Evolutionary conservation across 192 early-diverging fungal genomes (phyloP), one percentile per base, ranked within the genome.

Genomic region (Mortierella hygrophila): DNA sequence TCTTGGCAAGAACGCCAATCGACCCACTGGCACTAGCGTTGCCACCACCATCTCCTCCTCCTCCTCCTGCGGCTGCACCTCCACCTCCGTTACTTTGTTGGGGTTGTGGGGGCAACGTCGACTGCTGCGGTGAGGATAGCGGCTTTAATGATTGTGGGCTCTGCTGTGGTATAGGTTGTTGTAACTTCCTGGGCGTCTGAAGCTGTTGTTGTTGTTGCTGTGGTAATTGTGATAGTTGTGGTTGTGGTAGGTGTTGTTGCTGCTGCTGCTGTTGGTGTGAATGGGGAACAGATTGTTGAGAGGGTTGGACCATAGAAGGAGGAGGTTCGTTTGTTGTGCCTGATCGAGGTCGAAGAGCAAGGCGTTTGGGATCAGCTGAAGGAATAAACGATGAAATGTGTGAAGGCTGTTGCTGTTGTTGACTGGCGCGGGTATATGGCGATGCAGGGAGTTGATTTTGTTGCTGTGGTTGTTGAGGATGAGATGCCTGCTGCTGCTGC

Each of bases 381-480:
- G 68, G 74, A 60, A 68, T 72, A 9, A 69, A 47, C 18, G 68
- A 40, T 1, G 49, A 69, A 23, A 82, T 42, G 26, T 41, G 29
- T 38, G 68, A 38, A 55, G 80, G 60, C 35, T 70, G 49, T 82
- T 75, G 38, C 29, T 65, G 49, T 52, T 52, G 49, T 21, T 52
- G 60, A 29, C 60, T 71, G 40, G 72, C 42, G 70, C 80, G 74
- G 80, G 80, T 82, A 82, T 82, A 82, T 16, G 69, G 38, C 26
- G 71, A 72, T 21, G 38, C n/a, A 18, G 69, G 74, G 41, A 68
- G 4, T 4, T 57, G 74, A 16, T 35, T 60, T 23, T 38, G 79
- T n/a, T 68, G 52, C 8, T 42, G 38, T 1, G 46, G 63, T 16
- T 38, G 41, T 11, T 42, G 60, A 49, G 29, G 41, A n/a, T 49